phyloP scores from a whole-genome alignment of 1,284 basidiomycete species.

The Anthracocystis walkeri region DNA sequence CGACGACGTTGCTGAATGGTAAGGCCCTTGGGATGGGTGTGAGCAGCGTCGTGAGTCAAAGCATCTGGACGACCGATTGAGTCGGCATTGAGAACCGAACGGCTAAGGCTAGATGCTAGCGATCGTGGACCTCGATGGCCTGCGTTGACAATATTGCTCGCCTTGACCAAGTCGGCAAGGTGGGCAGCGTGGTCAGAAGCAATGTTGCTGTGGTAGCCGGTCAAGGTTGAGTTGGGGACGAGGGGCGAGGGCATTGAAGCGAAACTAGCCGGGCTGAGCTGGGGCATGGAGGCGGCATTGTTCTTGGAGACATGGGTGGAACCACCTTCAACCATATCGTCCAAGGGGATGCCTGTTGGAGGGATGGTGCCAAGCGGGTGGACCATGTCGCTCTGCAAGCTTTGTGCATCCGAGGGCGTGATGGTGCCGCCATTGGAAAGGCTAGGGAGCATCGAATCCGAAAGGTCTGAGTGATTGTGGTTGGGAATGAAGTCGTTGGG shows the following conservation, averaged over 20 bases:
- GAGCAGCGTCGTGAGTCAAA: background rate
- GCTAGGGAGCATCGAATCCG: constrained; percentile 17
- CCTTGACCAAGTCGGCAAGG: constrained; percentile 41
- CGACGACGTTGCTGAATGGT: constrained; percentile 54
- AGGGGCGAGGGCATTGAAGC: constrained; percentile 30
- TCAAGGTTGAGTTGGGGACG: constrained; percentile 29
- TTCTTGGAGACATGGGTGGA: constrained; percentile 12
- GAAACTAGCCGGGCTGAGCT: constrained; percentile 33
- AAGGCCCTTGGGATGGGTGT: constrained; percentile 13
- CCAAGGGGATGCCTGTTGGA: constrained; percentile 11
- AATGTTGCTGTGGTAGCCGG: constrained; percentile 44
- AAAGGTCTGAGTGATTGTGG: constrained; percentile 8
- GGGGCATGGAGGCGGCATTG: constrained; percentile 14
- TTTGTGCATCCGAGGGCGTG: constrained; percentile 28
- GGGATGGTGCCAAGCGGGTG: constrained; percentile 28
- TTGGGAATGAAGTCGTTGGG: constrained; percentile 13
- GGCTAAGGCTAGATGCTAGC: constrained; percentile 43
- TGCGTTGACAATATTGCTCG: constrained; percentile 30
- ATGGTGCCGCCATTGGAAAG: constrained; percentile 12
- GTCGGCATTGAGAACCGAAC: constrained; percentile 39
- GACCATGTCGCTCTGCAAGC: constrained; percentile 26
- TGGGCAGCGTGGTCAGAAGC: constrained; percentile 42
- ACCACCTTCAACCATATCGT: constrained; percentile 19
- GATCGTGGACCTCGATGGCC: constrained; percentile 45
- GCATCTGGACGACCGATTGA: constrained; percentile 26